Evolutionary conservation across 2,329 filamentous ascomycete genomes (phyloP), one percentile per base, ranked within the genome.

Genomic region (Fusarium vanettenii): DNA sequence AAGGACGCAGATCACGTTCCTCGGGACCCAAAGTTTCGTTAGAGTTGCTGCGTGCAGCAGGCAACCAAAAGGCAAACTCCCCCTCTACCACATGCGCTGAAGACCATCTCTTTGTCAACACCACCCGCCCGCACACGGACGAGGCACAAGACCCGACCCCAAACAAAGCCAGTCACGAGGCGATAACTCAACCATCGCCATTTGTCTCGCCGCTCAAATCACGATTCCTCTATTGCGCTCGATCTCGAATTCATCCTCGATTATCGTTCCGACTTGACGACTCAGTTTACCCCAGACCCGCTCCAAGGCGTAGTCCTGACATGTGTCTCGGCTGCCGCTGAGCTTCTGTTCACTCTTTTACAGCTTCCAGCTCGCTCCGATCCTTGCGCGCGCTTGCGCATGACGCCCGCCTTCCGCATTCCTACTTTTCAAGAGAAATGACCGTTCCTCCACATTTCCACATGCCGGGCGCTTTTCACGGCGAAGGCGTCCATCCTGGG

Each of bases 401-500:
- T 50, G 60, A 60, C 66, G 43, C 64, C 20, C 55, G 18, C 50
- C 45, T 62, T 60, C 64, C 62, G 57, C 66, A 39, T 69, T 60
- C 67, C 57, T 56, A 60, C 43, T 20, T n/a, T 35, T n/a, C 52
- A 71, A 48, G 45, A 62, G 64, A 66, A 62, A 72, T 82, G 80
- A 76, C 80, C 1, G 74, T 80, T 55, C 74, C 79, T 22, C 74
- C 80, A 22, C 76, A 79, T 71, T 82, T 83, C 74, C 82, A 81
- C 66, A 82, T 84, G 80, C 81, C 82, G 18, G 82, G 82, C 45
- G 74, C 79, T 61, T 83, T 82, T 56, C 80, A 82, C 70, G 71
- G 76, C 59, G 81, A 83, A 45, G 80, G 82, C 76, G 79, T 85
- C 37, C 85, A 87, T 72, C 83, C 86, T 8, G 85, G 85, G 61